phyloP scores from a whole-genome alignment of 139 green algal genomes.

The Coccomyxa sp. region DNA sequence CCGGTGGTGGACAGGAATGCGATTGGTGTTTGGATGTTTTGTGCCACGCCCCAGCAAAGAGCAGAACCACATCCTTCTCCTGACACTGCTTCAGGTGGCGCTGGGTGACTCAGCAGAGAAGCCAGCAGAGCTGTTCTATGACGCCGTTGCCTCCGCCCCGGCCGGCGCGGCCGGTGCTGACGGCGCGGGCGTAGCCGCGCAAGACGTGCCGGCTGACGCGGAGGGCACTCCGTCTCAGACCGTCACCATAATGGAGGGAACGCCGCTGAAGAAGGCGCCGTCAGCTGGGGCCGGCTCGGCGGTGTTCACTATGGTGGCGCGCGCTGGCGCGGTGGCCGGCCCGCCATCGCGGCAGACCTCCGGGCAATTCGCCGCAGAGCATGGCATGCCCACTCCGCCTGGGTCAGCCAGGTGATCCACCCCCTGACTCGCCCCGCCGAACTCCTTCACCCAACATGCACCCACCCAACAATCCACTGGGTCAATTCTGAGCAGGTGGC shows the following conservation, averaged over 20 bases:
- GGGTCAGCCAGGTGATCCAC: no score
- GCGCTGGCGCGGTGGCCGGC: neutral
- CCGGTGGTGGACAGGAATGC: no score
- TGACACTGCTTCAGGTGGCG: neutral
- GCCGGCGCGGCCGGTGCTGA: no score
- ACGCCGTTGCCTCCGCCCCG: no score
- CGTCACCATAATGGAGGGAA: neutral
- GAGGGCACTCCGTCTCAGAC: neutral
- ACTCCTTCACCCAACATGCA: no score
- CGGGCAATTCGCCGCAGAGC: neutral
- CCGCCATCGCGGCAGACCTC: neutral
- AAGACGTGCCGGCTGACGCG: neutral
- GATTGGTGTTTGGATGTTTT: no score
- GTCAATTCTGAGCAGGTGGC: no score
- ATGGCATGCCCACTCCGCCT: no score
- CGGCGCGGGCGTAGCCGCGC: no score
- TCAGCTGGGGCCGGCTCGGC: neutral
- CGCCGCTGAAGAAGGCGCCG: neutral
- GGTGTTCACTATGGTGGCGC: neutral
- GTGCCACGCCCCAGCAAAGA: constrained; percentile 4
- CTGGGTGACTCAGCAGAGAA: neutral
- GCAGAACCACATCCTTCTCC: neutral
- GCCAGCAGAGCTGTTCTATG: no score
- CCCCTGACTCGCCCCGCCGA: no score
- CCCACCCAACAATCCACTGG: no score